These are phyloP conservation scores for Penicillium psychrosexuale DNA, from an alignment of 2,329 filamentous ascomycete genomes.

Conservation along the genomic window DNA sequence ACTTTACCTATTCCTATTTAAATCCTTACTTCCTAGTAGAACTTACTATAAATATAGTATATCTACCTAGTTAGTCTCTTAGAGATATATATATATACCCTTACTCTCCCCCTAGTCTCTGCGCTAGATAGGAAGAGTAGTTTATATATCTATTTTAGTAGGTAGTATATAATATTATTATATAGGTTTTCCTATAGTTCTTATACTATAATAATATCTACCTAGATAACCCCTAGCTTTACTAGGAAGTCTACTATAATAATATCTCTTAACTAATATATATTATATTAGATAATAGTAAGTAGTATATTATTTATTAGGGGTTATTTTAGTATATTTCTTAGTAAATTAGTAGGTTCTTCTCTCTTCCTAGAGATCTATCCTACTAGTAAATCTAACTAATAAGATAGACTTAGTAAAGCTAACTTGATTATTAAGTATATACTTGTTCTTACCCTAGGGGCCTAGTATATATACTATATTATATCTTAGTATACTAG, in stretches of 20 bases:
- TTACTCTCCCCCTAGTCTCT: neutral
- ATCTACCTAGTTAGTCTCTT: no score
- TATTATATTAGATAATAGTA: no score
- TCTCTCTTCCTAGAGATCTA: no score
- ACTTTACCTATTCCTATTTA: neutral
- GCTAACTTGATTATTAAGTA: neutral
- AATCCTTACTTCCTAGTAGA: neutral
- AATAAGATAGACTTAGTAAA: neutral
- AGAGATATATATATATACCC: neutral
- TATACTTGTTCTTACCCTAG: neutral
- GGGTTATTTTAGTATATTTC: no score
- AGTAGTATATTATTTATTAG: no score
- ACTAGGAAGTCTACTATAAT: no score
- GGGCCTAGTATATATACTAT: neutral
- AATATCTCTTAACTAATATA: no score
- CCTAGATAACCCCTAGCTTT: neutral
- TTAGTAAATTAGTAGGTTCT: no score
- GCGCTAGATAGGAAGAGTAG: neutral
- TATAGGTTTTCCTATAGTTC: neutral
- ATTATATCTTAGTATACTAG: no score
- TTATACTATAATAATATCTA: neutral
- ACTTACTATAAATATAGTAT: neutral
- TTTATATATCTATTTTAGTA: neutral
- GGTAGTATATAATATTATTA: neutral
- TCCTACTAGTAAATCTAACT: neutral